Evolutionary conservation across 176 grass and related monocot species (phyloP).

Genomic region (Ananas comosus): DNA sequence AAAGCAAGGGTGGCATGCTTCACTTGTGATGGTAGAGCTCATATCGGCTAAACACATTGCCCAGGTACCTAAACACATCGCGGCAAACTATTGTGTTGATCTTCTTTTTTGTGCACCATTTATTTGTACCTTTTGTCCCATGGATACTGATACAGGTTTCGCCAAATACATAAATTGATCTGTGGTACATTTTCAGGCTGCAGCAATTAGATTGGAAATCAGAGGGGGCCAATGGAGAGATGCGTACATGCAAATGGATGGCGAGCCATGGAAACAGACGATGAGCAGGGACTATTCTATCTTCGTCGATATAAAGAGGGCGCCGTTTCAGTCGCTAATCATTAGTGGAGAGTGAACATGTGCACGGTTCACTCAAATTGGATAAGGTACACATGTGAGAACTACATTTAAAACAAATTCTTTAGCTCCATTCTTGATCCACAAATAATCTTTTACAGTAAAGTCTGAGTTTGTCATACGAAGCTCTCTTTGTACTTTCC

Average conservation of each 20-base stretch:
- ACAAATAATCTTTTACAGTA: too few relatives aligned
- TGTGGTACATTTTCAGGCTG: constrained; percentile 46
- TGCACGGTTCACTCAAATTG: background rate
- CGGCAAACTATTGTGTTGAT: background rate
- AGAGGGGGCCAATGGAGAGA: constrained; percentile 75
- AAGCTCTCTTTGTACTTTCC: too few relatives aligned
- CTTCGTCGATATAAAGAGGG: constrained; percentile 83
- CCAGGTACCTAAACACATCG: constrained; percentile 42
- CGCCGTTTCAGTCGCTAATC: constrained; percentile 69
- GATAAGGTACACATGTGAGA: background rate
- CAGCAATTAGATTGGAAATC: constrained; percentile 84
- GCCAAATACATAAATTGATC: background rate
- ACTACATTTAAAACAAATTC: background rate
- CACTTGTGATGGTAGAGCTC: constrained; percentile 98
- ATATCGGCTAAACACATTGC: constrained; percentile 98
- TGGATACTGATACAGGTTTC: background rate
- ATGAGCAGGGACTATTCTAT: constrained; percentile 56
- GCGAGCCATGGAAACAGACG: constrained; percentile 97
- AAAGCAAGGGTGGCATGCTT: constrained; percentile 99
- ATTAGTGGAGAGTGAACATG: constrained; percentile 35
- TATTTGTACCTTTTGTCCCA: background rate
- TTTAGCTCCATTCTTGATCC: too few relatives aligned
- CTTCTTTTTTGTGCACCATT: background rate
- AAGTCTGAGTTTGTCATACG: too few relatives aligned
- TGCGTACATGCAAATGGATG: constrained; percentile 97